phyloP scores from a whole-genome alignment of 352 stramenopile genomes.

The Pythium phragmitis region DNA sequence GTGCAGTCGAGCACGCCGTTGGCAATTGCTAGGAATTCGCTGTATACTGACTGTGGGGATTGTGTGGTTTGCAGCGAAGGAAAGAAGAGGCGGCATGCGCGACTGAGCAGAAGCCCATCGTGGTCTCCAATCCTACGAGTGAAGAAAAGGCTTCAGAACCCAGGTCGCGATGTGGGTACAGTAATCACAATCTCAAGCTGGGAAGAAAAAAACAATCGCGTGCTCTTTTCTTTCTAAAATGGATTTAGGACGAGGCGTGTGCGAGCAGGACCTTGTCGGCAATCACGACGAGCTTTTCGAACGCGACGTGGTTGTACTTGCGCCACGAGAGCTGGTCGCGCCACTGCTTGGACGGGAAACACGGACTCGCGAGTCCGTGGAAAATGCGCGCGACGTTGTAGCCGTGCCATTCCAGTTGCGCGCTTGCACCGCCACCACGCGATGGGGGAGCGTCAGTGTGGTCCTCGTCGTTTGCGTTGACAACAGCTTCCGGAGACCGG shows the following conservation, averaged over 20 bases:
- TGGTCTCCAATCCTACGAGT: too few species aligned
- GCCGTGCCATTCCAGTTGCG: conserved; percentile 42
- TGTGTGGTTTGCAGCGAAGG: conserved; percentile 17
- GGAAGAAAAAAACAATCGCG: too few species aligned
- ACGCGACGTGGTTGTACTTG: conserved; percentile 63
- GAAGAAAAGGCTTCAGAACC: too few species aligned
- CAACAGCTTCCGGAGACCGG: conserved; percentile 19
- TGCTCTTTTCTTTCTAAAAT: too few species aligned
- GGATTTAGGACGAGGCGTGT: too few species aligned
- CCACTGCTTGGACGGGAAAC: conserved; percentile 59
- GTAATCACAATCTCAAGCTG: too few species aligned
- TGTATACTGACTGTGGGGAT: not conserved
- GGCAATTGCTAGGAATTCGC: not conserved
- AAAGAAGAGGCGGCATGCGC: conserved; percentile 26
- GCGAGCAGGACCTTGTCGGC: conserved; percentile 46
- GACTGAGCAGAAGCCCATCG: conserved; percentile 10
- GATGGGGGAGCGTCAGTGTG: not conserved
- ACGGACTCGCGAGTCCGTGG: conserved; percentile 67
- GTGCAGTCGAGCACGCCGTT: not conserved
- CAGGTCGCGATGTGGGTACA: too few species aligned
- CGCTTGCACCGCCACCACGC: not conserved
- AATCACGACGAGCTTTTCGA: conserved; percentile 70
- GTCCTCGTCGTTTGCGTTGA: conserved; percentile 17
- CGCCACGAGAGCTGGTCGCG: conserved; percentile 65
- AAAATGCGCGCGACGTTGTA: conserved; percentile 78